Evolutionary conservation across 2,329 filamentous ascomycete species (phyloP), one percentile per base, ranked within the genome.

Genomic region (Alternaria postmessia): DNA sequence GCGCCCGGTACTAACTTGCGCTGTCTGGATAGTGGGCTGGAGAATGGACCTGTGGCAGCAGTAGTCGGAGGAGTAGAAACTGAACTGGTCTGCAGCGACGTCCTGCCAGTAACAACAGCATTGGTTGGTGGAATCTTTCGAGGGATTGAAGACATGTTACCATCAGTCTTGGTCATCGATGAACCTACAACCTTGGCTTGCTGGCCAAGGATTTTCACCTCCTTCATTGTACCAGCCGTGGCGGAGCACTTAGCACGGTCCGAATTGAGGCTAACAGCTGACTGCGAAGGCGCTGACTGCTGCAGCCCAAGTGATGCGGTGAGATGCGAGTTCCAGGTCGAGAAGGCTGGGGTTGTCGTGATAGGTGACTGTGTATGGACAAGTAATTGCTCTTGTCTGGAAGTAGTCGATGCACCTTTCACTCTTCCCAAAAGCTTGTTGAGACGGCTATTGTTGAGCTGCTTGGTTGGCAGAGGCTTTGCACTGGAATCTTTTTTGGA

Each of bases 361-460:
- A 30, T 24, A 20, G 16, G 26, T 49, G 38, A 16, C 7, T 49
- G 26, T 14, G 30, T n/a, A 18, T 14, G 44, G 20, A 24, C 36
- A 20, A 36, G 1, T n/a, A 3, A 28, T 16, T 28, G 46, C 18
- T 24, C 14, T 18, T 48, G 24, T n/a, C 38, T 48, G 14, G 34
- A 26, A 16, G 34, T 26, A 26, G 47, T 32, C 24, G 24, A 30
- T 26, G 16, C 26, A 14, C 20, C 34, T 43, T 44, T 57, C 3
- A 20, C 51, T 26, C 52, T 49, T 14, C 49, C 49, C 14, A 64
- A 30, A 20, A 64, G 46, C 30, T 12, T 51, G 4, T 39, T 55
- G 7, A 62, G 54, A 28, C 57, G 59, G 24, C 11, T 26, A 16
- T 46, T 59, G 54, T 62, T 57, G 5, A 57, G 18, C 28, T 53